Evolutionary conservation across 2,329 filamentous ascomycete genomes (phyloP).

Genomic region (Neofusicoccum umdonicola): DNA sequence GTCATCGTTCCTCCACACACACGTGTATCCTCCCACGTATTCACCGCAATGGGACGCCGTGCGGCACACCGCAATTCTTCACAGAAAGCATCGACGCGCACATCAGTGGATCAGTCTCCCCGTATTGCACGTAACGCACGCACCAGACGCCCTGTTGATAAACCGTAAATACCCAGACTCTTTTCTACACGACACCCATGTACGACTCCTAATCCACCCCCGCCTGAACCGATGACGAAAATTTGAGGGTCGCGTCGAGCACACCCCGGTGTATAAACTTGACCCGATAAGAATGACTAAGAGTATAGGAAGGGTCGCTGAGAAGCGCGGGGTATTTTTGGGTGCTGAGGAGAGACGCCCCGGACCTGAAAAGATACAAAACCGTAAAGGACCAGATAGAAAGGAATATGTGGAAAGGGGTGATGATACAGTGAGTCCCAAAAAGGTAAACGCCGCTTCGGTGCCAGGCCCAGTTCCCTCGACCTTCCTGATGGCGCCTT

Average conservation of each 20-base stretch:
- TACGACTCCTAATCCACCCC: not conserved
- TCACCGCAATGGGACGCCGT: not conserved
- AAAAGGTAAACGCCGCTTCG: not conserved
- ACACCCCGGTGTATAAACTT: not conserved
- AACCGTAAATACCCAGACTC: not conserved
- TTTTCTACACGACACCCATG: not conserved
- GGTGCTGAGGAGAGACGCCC: not conserved
- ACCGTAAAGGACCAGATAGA: not conserved
- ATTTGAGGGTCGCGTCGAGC: not conserved
- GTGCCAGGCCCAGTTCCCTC: not conserved
- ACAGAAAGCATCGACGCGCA: not conserved
- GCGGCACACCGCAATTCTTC: not conserved
- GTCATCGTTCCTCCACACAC: not conserved
- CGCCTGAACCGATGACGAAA: not conserved
- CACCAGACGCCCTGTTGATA: not conserved
- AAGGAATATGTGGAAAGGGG: not conserved
- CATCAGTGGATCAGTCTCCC: conserved; percentile 1
- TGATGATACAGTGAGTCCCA: not conserved
- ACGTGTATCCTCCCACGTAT: not conserved
- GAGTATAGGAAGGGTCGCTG: not conserved
- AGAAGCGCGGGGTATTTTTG: not conserved
- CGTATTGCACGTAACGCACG: not conserved
- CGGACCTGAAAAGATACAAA: not conserved
- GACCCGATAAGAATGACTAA: not conserved
- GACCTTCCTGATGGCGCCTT: not conserved